Base-by-base conservation (phyloP, 1,284 basidiomycete species). In the Crocinoboletus sp. region DNA sequence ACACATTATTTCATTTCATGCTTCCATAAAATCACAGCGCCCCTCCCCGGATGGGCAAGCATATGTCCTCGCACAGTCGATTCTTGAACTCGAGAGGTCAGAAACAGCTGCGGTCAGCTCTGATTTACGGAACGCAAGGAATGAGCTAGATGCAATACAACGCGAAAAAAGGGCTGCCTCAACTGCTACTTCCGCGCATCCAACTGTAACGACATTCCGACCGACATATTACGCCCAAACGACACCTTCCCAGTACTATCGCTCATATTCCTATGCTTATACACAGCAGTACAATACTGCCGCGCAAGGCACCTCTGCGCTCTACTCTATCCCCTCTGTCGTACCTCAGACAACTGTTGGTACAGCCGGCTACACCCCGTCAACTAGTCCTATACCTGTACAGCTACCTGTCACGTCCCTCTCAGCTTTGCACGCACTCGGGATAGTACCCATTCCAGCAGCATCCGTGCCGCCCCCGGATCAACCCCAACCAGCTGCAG, bases 401-500 rank as follows among this genome's bases (percentile, higher is more conserved):
- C 81, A 85, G 49, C 67, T 89, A 25, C 86, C 86, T 13, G 75
- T 82, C 2, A 72, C 80, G 13, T 83, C 81, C 1, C 66, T 89
- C 12, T 77, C 82, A 12, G 77, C 82, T 11, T 68, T 89, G 8
- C 76, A 82, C 42, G 73, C 78, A 1, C 70, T 88, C 17, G 85
- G 85, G 11, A 88, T 89, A 53, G 67, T 80, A 7, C 86, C 86
- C n/a, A 71, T 87, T 16, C 75, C 82, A 2, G 73, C 72, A n/a
- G 59, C 72, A 10, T 72, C 78, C 3, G 57, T 82, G n/a, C 72
- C 75, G 5, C 64, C 76, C 11, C 61, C 76, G 19, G 77, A 74
- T 12, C 76, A 82, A 52, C 71, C 77, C 17, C 78, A 78, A 53
- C 82, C 84, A 3, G 72, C 82, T 13, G 85, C 84, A 20, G 74